Percentiles rank a stretch among this genome's conserved stretches.
phyloP scores from a whole-genome alignment of 2,329 filamentous ascomycete species.

The Scopulariopsis brevicaulis region DNA sequence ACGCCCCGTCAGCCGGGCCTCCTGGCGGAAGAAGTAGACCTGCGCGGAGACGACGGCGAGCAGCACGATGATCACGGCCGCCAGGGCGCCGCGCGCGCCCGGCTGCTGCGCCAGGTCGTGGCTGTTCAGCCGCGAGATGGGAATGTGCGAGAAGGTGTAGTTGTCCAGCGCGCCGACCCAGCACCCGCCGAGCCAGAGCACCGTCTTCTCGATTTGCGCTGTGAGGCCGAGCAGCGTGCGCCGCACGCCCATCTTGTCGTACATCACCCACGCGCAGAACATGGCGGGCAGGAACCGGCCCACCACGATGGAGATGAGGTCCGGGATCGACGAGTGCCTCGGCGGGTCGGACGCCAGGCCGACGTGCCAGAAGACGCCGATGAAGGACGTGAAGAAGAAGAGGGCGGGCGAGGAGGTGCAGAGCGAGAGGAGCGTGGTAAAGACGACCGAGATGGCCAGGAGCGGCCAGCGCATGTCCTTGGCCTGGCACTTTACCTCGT shows the following conservation, averaged over 20 bases:
- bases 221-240: slow-evolving; percentile 61
- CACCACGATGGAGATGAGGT: slow-evolving; percentile 64
- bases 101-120: slow-evolving; percentile 85
- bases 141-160: slow-evolving; percentile 90
- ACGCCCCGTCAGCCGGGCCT: slow-evolving; percentile 68
- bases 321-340: slow-evolving; percentile 51
- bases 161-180: slow-evolving; percentile 92
- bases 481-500: slow-evolving; percentile 53
- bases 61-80: slow-evolving; percentile 64
- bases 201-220: slow-evolving; percentile 79
- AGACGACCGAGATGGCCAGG: slow-evolving; percentile 69
- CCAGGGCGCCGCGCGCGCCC: slow-evolving; percentile 72
- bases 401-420: slow-evolving; percentile 68
- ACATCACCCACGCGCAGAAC: slow-evolving; percentile 82
- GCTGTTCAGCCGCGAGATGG: slow-evolving; percentile 80
- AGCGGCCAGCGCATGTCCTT: slow-evolving; percentile 76
- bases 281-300: slow-evolving; percentile 78
- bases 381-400: slow-evolving; percentile 78
- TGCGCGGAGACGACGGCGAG: slow-evolving; percentile 60
- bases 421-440: slow-evolving; percentile 66
- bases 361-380: slow-evolving; percentile 79
- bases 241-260: slow-evolving; percentile 67
- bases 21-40: slow-evolving; percentile 75
- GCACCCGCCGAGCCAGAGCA: slow-evolving; percentile 80
- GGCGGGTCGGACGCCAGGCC: slow-evolving; percentile 85